Conservation (phyloP, 768 basidiomycete genomes). For the Tephrocybe sp. region DNA sequence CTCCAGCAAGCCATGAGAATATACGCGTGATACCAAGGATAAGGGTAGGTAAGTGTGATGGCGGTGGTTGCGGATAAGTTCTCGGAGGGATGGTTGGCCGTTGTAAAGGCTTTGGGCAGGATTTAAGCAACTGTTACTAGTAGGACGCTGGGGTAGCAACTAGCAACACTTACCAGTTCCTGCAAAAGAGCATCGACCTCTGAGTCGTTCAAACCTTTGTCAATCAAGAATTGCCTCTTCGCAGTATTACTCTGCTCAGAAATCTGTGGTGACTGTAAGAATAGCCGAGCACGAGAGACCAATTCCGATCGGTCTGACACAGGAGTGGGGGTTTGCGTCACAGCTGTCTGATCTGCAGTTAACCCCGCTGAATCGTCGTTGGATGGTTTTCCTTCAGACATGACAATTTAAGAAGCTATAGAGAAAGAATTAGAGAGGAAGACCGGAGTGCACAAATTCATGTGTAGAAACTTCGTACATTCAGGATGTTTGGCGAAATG, state of each 20-base stretch:
- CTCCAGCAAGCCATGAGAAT: conserved; percentile 65
- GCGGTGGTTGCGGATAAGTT: conserved; percentile 67
- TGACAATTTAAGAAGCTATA: not conserved
- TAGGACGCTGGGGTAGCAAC: not conserved
- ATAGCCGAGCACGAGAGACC: conserved; percentile 54
- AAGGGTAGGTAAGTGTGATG: conserved; percentile 66
- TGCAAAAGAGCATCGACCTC: conserved; percentile 62
- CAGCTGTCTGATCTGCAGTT: not conserved
- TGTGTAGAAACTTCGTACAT: conserved; percentile 32
- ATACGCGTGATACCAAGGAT: conserved; percentile 60
- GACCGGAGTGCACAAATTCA: no score
- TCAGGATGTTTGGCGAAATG: conserved; percentile 38
- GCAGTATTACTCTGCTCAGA: conserved; percentile 50
- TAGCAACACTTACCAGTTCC: conserved; percentile 55
- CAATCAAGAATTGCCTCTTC: conserved; percentile 62
- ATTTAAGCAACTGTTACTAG: not conserved
- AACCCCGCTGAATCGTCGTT: not conserved
- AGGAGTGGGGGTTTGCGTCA: conserved; percentile 1
- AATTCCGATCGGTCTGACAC: conserved; percentile 38
- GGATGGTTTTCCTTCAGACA: conserved; percentile 8
- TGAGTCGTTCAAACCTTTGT: conserved; percentile 62
- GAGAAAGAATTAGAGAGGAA: not conserved
- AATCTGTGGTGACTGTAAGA: conserved; percentile 66
- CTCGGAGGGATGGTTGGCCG: conserved; percentile 64
- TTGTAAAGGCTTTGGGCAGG: conserved; percentile 25